Conservation (phyloP, 345 rosid genomes). For the Jatropha curcas region DNA sequence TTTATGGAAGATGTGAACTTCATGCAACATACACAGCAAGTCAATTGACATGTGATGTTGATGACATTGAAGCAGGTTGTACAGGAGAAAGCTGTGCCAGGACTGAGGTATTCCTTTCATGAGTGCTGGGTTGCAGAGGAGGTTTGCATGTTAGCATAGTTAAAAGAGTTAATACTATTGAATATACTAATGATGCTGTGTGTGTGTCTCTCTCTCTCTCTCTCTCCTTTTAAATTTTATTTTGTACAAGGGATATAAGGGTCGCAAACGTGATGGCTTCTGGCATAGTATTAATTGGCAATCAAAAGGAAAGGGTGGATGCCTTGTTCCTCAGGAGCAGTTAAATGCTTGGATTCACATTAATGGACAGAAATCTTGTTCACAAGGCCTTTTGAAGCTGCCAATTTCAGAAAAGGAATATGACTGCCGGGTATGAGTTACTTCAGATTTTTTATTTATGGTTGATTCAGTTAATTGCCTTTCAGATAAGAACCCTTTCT, state of each 20-base stretch:
- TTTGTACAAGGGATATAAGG: slow-evolving; percentile 46
- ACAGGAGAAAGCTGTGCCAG: slow-evolving; percentile 42
- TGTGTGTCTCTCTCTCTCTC: no score
- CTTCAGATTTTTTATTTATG: background rate
- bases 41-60: slow-evolving; percentile 24
- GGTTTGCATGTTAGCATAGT: background rate
- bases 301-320: slow-evolving; percentile 37
- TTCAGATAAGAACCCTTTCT: no score
- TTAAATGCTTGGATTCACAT: slow-evolving; percentile 62
- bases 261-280: slow-evolving; percentile 51
- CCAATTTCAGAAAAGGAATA: slow-evolving; percentile 35
- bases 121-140: background rate
- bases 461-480: background rate
- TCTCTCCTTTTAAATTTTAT: background rate
- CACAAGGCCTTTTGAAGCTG: slow-evolving; percentile 31
- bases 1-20: slow-evolving; percentile 46
- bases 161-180: background rate
- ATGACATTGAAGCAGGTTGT: slow-evolving; percentile 20
- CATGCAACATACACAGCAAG: slow-evolving; percentile 33
- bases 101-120: slow-evolving; percentile 43
- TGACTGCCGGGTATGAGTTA: slow-evolving; percentile 44
- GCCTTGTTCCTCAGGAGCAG: slow-evolving; percentile 58
- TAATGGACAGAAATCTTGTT: slow-evolving; percentile 47
- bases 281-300: slow-evolving; percentile 31
- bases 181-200: background rate